These are phyloP conservation scores for Poa pratensis DNA, from an alignment of 176 grass and related monocot genomes.

Conservation along the genomic window DNA sequence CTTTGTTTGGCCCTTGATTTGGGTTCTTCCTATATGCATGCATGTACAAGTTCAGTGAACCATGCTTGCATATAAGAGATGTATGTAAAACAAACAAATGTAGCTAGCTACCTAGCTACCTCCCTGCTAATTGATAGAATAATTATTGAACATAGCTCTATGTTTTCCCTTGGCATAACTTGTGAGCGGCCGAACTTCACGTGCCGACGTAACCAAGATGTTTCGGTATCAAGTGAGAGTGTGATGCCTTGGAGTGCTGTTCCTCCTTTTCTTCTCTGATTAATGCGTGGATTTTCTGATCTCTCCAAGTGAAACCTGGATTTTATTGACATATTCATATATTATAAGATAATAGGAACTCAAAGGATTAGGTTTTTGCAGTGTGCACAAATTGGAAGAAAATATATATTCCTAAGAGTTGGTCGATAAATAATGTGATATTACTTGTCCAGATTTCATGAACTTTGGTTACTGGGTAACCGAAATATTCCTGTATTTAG, in stretches of 20 bases:
- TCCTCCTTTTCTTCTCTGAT: neutral
- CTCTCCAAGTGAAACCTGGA: neutral
- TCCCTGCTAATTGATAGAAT: constrained; percentile 34
- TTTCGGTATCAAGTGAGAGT: neutral
- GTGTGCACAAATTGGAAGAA: too few species aligned
- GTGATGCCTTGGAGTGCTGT: neutral
- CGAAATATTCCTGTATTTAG: neutral
- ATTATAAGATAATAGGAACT: neutral
- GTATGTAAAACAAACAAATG: constrained; percentile 35
- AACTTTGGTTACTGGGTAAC: neutral
- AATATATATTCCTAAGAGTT: neutral
- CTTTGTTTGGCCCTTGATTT: neutral
- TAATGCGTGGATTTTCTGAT: neutral
- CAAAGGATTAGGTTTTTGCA: too few species aligned
- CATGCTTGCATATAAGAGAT: constrained; percentile 36
- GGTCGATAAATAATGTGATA: neutral
- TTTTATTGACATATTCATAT: neutral
- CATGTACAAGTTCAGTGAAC: constrained; percentile 37
- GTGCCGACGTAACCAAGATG: constrained; percentile 31
- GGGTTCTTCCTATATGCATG: constrained; percentile 33
- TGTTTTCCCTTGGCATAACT: constrained; percentile 26
- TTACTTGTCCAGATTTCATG: neutral
- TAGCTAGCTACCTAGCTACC: neutral
- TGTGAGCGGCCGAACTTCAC: constrained; percentile 28
- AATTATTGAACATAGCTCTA: neutral